A percentile compares a stretch with the other conserved stretches of the same genome.
Conservation (phyloP, 73 alveolate genomes). For the Paramecium biaurelia region DNA sequence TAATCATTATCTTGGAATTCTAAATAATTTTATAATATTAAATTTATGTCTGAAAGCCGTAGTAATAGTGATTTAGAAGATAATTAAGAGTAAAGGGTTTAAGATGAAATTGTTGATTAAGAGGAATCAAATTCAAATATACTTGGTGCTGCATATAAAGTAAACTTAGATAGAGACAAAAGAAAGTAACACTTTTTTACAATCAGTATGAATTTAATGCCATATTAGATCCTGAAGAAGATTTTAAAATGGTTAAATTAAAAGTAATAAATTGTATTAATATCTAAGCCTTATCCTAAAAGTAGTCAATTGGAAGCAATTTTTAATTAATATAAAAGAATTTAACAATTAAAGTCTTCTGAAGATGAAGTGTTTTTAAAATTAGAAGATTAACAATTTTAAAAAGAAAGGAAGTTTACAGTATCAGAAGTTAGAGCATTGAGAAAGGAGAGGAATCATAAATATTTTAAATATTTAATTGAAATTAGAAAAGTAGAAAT, state of each 20-base stretch:
- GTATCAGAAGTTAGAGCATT: neutral
- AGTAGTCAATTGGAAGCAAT: neutral
- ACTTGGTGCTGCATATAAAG: neutral
- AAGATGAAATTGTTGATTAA: neutral
- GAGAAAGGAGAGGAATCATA: neutral
- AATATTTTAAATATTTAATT: neutral
- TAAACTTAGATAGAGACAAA: neutral
- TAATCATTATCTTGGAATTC: neutral
- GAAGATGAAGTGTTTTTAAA: neutral
- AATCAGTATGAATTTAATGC: neutral
- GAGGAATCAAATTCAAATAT: neutral
- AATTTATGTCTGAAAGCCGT: neutral
- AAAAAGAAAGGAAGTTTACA: neutral
- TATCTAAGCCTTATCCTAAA: neutral
- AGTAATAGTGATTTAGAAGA: neutral
- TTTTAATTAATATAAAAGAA: neutral
- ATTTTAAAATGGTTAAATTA: neutral
- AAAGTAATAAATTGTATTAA: neutral
- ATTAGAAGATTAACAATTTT: neutral
- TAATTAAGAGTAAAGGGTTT: neutral
- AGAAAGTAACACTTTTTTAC: neutral
- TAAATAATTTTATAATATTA: neutral
- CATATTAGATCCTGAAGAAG: neutral
- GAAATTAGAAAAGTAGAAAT: neutral
- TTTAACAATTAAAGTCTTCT: neutral